A percentile compares a stretch with the other conserved stretches of the same genome.
Evolutionary conservation across 805 yeast species (phyloP).

Genomic region (Kazachstania africana): DNA sequence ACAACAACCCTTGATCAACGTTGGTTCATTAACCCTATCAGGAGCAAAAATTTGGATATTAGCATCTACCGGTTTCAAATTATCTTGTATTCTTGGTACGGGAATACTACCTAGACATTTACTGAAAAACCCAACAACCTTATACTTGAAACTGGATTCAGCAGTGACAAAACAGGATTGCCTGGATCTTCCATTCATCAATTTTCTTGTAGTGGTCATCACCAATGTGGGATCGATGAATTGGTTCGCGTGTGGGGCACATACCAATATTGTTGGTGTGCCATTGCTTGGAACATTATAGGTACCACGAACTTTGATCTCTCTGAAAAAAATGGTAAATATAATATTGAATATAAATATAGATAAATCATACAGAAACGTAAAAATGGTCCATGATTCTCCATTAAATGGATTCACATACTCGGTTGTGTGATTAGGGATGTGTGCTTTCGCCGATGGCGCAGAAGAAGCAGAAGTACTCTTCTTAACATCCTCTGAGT

Average conservation of each 20-base stretch:
- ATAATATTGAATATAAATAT: constrained; percentile 20
- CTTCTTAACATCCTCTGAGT: neutral
- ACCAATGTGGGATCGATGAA: constrained; percentile 73
- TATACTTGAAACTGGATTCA: constrained; percentile 52
- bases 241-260: constrained; percentile 81
- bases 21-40: constrained; percentile 35
- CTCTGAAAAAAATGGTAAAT: constrained; percentile 49
- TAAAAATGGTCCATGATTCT: constrained; percentile 3
- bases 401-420: constrained; percentile 22
- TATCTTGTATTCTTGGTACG: constrained; percentile 85
- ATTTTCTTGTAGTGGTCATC: constrained; percentile 57
- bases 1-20: constrained; percentile 45
- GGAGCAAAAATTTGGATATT: constrained; percentile 50
- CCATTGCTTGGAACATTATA: constrained; percentile 22
- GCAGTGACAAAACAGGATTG: constrained; percentile 75
- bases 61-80: constrained; percentile 46
- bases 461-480: constrained; percentile 3
- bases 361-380: constrained; percentile 23
- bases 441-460: constrained; percentile 20
- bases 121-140: constrained; percentile 66
- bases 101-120: constrained; percentile 70
- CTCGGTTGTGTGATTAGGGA: constrained; percentile 10
- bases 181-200: constrained; percentile 38
- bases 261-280: constrained; percentile 59
- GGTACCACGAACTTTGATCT: constrained; percentile 59